Evolutionary conservation across 2,329 filamentous ascomycete genomes (phyloP), one percentile per base, ranked within the genome.

Genomic region (Aureobasidium uvarum): DNA sequence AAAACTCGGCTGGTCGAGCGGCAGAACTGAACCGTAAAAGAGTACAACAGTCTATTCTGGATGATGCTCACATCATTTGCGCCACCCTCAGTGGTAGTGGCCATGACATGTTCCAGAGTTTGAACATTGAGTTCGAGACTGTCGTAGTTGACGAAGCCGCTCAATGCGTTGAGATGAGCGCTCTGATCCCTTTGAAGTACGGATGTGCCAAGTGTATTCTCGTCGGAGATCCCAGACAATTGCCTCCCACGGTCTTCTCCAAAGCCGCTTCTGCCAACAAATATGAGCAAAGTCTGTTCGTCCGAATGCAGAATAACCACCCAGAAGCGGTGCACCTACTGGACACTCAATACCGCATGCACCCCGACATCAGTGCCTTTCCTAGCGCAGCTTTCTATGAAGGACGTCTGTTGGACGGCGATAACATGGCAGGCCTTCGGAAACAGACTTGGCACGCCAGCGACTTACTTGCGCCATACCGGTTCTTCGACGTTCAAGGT

Each of bases 271-370:
- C 93, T 16, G 86, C 88, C 43, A 98, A 93, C 77, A 92, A 95
- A 69, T 99, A 98, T 77, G 94, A 98, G 74, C 95, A 99, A 79
- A 96, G 92, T 83, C 81, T 99, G 78, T 99, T 99, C 80, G 95
- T 98, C 63, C 90, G 95, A 39, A 99, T 99, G 94, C 95, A 98
- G 75, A 88, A 88, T 72, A 97, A 97, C 69, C 89, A 94, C 71
- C 91, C 92, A 0, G 82, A 90, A 38, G 89, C 96, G 69, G 88
- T 99, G 18, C 94, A 99, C 79, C 83, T 99, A 31, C 86, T 99
- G n/a, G 94, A 98, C 74, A 95, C 90, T 65, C 95, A 99, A 74
- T 99, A 99, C 76, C 95, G 95, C 78, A 99, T 99, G 96, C 95
- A 99, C 78, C 95, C 96, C 0, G 91, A 95, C 70, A 99, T 99